Evolutionary conservation across 2,329 filamentous ascomycete genomes (phyloP).

Genomic region (Stylonectria norvegica): DNA sequence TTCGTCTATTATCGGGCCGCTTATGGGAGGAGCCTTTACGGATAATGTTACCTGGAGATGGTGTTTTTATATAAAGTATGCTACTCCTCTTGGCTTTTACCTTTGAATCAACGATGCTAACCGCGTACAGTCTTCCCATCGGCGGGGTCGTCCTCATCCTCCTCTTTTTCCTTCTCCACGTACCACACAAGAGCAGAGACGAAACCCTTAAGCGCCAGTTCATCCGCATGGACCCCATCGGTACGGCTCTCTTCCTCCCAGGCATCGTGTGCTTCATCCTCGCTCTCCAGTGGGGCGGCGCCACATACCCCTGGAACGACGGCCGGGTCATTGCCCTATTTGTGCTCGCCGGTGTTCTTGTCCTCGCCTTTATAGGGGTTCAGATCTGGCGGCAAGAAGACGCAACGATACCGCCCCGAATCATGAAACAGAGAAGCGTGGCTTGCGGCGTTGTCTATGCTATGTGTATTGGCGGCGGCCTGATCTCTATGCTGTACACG

Average conservation of each 20-base stretch:
- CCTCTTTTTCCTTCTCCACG: conserved; percentile 42
- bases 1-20: conserved; percentile 27
- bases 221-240: conserved; percentile 44
- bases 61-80: conserved; percentile 41
- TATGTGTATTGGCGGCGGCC: conserved; percentile 44
- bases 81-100: not conserved
- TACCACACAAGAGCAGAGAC: conserved; percentile 30
- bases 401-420: conserved; percentile 42
- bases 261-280: conserved; percentile 49
- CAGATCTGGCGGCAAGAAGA: conserved; percentile 38
- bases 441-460: conserved; percentile 38
- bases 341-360: conserved; percentile 40
- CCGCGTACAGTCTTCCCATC: conserved; percentile 32
- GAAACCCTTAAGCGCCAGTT: conserved; percentile 35
- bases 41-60: conserved; percentile 41
- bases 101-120: not conserved
- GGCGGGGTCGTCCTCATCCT: conserved; percentile 41
- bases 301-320: conserved; percentile 45
- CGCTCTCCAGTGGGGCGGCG: conserved; percentile 53
- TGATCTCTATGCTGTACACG: conserved; percentile 50
- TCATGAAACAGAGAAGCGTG: conserved; percentile 40
- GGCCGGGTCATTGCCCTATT: conserved; percentile 47
- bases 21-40: conserved; percentile 13
- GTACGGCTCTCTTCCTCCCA: conserved; percentile 45
- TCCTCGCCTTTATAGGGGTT: conserved; percentile 42